Evolutionary conservation across 2,329 filamentous ascomycete genomes (phyloP).

Genomic region (Fusarium humuli): DNA sequence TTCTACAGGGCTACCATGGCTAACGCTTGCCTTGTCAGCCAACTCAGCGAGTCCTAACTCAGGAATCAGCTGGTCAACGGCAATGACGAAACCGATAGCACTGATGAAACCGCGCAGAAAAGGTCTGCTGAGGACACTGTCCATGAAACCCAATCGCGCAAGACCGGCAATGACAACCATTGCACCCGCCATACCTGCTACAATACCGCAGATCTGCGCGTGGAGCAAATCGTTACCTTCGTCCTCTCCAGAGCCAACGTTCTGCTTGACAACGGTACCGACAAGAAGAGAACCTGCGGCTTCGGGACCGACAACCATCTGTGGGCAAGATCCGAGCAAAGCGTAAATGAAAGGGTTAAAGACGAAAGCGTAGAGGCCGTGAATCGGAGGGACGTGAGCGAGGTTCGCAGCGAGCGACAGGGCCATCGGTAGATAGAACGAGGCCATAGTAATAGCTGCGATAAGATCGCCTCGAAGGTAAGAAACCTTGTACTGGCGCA

Average conservation of each 20-base stretch:
- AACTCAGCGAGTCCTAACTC: slow-evolving; percentile 81
- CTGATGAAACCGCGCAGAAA: slow-evolving; percentile 97
- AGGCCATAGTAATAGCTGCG: slow-evolving; percentile 94
- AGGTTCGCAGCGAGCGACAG: slow-evolving; percentile 93
- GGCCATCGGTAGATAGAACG: slow-evolving; percentile 97
- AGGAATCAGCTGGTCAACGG: slow-evolving; percentile 93
- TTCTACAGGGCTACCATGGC: slow-evolving; percentile 86
- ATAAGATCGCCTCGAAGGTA: slow-evolving; percentile 89
- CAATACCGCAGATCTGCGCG: slow-evolving; percentile 86
- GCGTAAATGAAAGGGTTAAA: slow-evolving; percentile 94
- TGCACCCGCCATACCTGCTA: slow-evolving; percentile 86
- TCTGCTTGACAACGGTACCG: slow-evolving; percentile 84
- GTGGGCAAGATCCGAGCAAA: slow-evolving; percentile 88
- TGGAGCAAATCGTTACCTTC: slow-evolving; percentile 75
- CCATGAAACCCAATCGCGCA: slow-evolving; percentile 88
- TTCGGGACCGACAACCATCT: slow-evolving; percentile 95
- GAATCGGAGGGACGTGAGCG: slow-evolving; percentile 90
- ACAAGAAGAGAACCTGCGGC: slow-evolving; percentile 92
- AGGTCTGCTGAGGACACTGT: slow-evolving; percentile 91
- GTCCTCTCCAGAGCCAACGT: slow-evolving; percentile 74
- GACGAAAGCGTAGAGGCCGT: slow-evolving; percentile 93
- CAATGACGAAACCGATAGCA: slow-evolving; percentile 95
- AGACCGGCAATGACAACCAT: slow-evolving; percentile 90
- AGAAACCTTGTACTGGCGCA: slow-evolving; percentile 83
- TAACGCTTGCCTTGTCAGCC: slow-evolving; percentile 73